Percentiles rank a stretch among this genome's conserved stretches.
phyloP scores from a whole-genome alignment of 2,329 filamentous ascomycete species.

The Nothophaeocryptopus gaeumannii region DNA sequence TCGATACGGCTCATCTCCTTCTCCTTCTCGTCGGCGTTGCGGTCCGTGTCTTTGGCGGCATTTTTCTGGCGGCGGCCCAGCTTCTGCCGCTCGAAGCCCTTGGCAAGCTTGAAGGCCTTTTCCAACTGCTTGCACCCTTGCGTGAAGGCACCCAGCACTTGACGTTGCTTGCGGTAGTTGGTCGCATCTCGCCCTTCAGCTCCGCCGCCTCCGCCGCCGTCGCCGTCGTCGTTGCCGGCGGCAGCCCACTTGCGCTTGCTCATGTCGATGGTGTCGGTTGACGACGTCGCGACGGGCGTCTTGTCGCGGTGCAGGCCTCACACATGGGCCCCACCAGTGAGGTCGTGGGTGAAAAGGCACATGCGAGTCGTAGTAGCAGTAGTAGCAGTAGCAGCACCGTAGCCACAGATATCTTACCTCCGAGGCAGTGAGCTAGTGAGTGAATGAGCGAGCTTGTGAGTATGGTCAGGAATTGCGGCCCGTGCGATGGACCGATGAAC shows the following conservation, averaged over 20 bases:
- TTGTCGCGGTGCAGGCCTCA: too few relatives aligned
- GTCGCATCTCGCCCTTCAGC: slow-evolving; percentile 30
- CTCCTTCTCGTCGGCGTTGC: slow-evolving; percentile 41
- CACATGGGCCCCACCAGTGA: too few relatives aligned
- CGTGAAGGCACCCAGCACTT: slow-evolving; percentile 21
- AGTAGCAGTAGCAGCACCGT: too few relatives aligned
- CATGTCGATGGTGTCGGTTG: background rate
- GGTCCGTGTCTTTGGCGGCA: slow-evolving; percentile 42
- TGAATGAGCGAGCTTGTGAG: too few relatives aligned
- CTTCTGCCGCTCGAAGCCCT: slow-evolving; percentile 76
- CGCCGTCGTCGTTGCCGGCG: background rate
- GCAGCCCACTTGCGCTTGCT: slow-evolving; percentile 13
- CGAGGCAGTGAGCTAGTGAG: too few relatives aligned
- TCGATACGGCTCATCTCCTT: slow-evolving; percentile 58
- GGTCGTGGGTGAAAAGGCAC: too few relatives aligned
- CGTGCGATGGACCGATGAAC: too few relatives aligned
- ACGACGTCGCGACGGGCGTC: too few relatives aligned
- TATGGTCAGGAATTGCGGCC: too few relatives aligned
- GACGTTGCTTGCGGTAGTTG: slow-evolving; percentile 21
- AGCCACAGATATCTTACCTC: too few relatives aligned
- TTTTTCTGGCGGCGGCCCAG: slow-evolving; percentile 61
- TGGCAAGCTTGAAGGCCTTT: slow-evolving; percentile 67
- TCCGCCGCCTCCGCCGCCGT: background rate
- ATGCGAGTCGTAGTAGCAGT: too few relatives aligned
- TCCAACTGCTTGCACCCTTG: slow-evolving; percentile 59